Conservation (phyloP, 495 filamentous ascomycete species). For the Xylaria scruposa region DNA sequence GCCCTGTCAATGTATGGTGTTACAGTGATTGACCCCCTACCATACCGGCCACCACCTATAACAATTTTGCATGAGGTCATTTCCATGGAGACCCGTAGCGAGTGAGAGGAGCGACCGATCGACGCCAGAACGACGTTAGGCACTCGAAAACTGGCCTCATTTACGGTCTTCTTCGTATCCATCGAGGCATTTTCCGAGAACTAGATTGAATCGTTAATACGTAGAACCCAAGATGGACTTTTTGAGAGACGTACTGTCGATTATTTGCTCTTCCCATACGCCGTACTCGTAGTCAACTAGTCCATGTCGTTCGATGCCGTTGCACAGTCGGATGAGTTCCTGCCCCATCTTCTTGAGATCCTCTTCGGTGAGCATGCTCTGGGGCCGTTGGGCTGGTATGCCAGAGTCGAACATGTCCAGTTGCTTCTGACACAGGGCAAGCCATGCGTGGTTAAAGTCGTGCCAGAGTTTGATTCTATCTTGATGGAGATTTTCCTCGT, state of each 20-base stretch:
- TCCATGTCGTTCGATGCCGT: constrained; percentile 84
- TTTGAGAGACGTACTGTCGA: constrained; percentile 66
- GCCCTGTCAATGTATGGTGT: constrained; percentile 26
- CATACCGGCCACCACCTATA: constrained; percentile 1
- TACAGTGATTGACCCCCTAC: constrained; percentile 18
- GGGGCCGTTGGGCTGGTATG: constrained; percentile 63
- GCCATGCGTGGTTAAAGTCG: constrained; percentile 95
- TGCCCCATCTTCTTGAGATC: constrained; percentile 79
- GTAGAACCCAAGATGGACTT: constrained; percentile 9
- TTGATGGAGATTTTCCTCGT: constrained; percentile 73
- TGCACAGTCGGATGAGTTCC: constrained; percentile 80
- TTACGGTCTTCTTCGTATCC: constrained; percentile 52
- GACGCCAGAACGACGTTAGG: constrained; percentile 30
- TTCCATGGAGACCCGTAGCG: constrained; percentile 33
- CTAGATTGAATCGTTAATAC: constrained; percentile 47
- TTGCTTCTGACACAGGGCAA: constrained; percentile 84
- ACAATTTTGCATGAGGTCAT: constrained; percentile 1
- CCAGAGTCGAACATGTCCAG: constrained; percentile 75
- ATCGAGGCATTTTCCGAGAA: constrained; percentile 71
- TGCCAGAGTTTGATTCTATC: constrained; percentile 86
- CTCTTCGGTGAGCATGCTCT: constrained; percentile 70
- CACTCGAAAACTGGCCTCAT: constrained; percentile 37
- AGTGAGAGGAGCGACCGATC: constrained; percentile 26
- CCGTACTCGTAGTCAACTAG: constrained; percentile 97
- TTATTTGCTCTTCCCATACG: constrained; percentile 93